Base-by-base conservation (phyloP, 306 rosid species). In the Dalbergia cochinchinensis region DNA sequence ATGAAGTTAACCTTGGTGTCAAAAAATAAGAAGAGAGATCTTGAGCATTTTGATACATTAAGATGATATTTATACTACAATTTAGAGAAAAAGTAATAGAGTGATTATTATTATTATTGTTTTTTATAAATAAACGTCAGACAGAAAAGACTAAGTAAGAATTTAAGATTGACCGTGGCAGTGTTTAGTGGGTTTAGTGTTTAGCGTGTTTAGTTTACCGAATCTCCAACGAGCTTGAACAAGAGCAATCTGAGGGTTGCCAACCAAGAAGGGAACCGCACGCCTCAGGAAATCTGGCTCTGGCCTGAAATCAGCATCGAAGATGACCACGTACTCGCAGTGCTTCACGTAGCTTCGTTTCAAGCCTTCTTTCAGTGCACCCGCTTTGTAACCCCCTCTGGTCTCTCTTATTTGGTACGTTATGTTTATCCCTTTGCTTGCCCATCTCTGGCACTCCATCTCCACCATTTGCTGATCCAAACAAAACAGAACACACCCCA, bases 141-240 rank as follows among this genome's bases (percentile, higher is more conserved):
- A 1, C 31, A 26, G 31, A 3, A 26, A 20, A 20, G 22, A 0
- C 1, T 20, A 20, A 26, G 31, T 26, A 26, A 26, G 3, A 26
- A 0, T 0, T 26, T 1, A 26, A 26, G 31, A 26, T 1, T 26
- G 2, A 26, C 31, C 2, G 31, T 26, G 31, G 2, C 2, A 26
- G 31, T 26, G 31, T 26, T 26, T 26, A 26, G 31, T 26, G 31
- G 31, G 31, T 26, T 26, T 26, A 26, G 31, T 26, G 31, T 26
- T 26, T 26, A 26, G 31, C 31, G 31, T 26, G 31, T 26, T 26
- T 26, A 50, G 31, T 67, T 78, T 90, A 94, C 98, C 98, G 64
- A 94, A 94, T 90, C 91, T 86, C 98, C 98, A 94, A n/a, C 98
- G 98, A 73, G 89, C 97, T 86, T 94, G 98, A 86, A 91, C 89